Percentiles rank a stretch among this genome's conserved stretches.
Conservation (phyloP, 805 yeast species). For the Candida nonsorbophila region DNA sequence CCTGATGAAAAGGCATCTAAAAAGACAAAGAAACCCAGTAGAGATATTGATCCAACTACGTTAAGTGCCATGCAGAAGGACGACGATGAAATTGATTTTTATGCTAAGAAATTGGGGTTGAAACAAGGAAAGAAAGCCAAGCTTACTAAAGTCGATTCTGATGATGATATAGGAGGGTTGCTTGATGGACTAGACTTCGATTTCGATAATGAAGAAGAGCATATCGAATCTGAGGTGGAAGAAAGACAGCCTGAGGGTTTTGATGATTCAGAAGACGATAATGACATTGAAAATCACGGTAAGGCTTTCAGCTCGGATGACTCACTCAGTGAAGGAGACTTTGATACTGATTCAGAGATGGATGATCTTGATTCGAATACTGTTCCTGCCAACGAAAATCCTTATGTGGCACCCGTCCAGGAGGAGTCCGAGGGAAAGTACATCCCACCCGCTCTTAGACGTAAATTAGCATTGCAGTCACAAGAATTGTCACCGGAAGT, state of each 20-base stretch:
- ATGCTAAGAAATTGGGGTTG: slow-evolving; percentile 76
- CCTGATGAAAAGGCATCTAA: slow-evolving; percentile 6
- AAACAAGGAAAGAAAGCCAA: slow-evolving; percentile 44
- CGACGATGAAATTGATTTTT: slow-evolving; percentile 75
- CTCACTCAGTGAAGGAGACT: slow-evolving; percentile 13
- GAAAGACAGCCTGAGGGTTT: slow-evolving; percentile 8
- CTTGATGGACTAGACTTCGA: slow-evolving; percentile 69
- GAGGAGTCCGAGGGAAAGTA: slow-evolving; percentile 41
- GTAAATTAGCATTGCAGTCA: slow-evolving; percentile 39
- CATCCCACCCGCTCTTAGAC: slow-evolving; percentile 83
- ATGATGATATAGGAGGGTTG: slow-evolving; percentile 78
- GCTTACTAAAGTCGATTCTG: slow-evolving; percentile 50
- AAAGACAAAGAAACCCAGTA: slow-evolving; percentile 10
- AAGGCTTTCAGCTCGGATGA: slow-evolving; percentile 13
- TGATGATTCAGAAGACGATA: slow-evolving; percentile 11
- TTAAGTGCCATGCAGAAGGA: slow-evolving; percentile 55
- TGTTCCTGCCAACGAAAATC: slow-evolving; percentile 50
- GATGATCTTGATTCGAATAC: slow-evolving; percentile 10
- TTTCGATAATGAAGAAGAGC: slow-evolving; percentile 16
- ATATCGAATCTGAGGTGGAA: slow-evolving; percentile 9
- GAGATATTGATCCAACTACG: slow-evolving; percentile 23
- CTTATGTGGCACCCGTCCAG: slow-evolving; percentile 51
- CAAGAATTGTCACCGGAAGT: slow-evolving; percentile 30
- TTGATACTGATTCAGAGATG: slow-evolving; percentile 12
- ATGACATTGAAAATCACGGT: slow-evolving; percentile 15